Evolutionary conservation across 1,284 basidiomycete genomes (phyloP).

Genomic region (Paramarasmius palmivorus): DNA sequence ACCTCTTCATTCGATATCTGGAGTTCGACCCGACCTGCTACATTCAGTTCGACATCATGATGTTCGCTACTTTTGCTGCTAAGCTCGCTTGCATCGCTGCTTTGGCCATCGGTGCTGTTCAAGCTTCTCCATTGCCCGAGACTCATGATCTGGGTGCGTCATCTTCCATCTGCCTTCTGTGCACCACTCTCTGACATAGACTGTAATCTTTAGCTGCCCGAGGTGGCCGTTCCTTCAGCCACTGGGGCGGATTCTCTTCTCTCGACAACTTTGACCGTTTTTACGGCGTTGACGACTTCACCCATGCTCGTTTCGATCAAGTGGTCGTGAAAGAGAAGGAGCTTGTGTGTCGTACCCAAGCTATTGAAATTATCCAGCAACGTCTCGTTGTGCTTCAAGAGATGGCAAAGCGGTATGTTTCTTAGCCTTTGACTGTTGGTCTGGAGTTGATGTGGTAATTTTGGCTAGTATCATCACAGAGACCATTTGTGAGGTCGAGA

Average conservation of each 20-base stretch:
- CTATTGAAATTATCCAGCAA: constrained; percentile 27
- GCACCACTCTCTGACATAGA: too few species aligned
- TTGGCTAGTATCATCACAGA: constrained; percentile 35
- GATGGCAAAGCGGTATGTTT: constrained; percentile 26
- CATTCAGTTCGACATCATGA: too few species aligned
- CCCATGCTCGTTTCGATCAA: not conserved
- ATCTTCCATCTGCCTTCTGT: too few species aligned
- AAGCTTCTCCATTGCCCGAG: too few species aligned
- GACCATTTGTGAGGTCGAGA: constrained; percentile 32
- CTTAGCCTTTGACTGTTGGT: not conserved
- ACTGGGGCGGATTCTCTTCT: constrained; percentile 15
- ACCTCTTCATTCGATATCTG: too few species aligned
- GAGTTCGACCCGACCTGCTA: too few species aligned
- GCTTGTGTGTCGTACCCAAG: constrained; percentile 22
- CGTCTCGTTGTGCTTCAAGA: constrained; percentile 25
- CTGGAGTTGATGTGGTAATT: not conserved
- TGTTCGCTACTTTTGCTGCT: too few species aligned
- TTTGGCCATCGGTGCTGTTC: too few species aligned
- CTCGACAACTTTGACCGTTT: constrained; percentile 20
- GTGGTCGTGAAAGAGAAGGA: constrained; percentile 16
- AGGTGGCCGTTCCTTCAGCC: constrained; percentile 7
- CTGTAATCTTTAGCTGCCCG: constrained; percentile 5
- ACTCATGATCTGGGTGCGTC: too few species aligned
- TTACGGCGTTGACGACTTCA: constrained; percentile 12
- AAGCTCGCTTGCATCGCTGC: too few species aligned